phyloP scores from a whole-genome alignment of 169 alveolate species.

The Cystoisospora suis region DNA sequence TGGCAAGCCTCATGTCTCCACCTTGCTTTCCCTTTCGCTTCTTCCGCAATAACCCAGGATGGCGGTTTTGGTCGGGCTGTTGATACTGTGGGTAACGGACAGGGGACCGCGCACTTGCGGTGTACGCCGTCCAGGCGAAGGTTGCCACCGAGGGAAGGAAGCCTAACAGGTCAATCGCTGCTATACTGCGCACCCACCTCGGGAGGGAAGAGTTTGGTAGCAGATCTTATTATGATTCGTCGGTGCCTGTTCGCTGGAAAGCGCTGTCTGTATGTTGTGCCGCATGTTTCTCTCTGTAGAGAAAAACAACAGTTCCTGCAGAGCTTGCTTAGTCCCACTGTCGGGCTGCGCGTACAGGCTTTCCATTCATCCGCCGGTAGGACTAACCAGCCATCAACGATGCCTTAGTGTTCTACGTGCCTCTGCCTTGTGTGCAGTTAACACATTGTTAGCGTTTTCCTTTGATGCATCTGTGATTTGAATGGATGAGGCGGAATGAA shows the following conservation, averaged over 20 bases:
- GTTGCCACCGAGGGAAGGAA: neutral
- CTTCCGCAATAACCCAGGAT: neutral
- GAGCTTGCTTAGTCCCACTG: slow-evolving; percentile 36
- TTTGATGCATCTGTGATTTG: no score
- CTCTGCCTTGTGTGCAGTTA: no score
- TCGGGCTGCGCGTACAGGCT: slow-evolving; percentile 65
- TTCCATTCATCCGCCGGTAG: slow-evolving; percentile 65
- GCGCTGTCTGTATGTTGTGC: slow-evolving; percentile 78
- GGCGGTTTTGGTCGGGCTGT: no score
- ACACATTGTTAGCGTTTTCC: no score
- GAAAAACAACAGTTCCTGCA: slow-evolving; percentile 76
- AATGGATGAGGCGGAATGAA: no score
- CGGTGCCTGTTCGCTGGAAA: slow-evolving; percentile 65
- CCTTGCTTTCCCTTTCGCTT: slow-evolving; percentile 41
- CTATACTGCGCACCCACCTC: slow-evolving; percentile 87
- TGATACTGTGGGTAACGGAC: no score
- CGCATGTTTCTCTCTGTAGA: slow-evolving; percentile 78
- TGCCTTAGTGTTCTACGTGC: no score
- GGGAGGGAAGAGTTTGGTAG: slow-evolving; percentile 86
- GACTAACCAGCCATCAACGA: no score
- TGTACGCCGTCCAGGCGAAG: no score
- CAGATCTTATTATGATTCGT: slow-evolving; percentile 77
- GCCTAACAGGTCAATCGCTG: slow-evolving; percentile 55
- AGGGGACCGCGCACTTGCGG: no score
- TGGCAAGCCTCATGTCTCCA: slow-evolving; percentile 65